phyloP scores from a whole-genome alignment of 2,329 filamentous ascomycete genomes.

The Sordariomycetes sp. region DNA sequence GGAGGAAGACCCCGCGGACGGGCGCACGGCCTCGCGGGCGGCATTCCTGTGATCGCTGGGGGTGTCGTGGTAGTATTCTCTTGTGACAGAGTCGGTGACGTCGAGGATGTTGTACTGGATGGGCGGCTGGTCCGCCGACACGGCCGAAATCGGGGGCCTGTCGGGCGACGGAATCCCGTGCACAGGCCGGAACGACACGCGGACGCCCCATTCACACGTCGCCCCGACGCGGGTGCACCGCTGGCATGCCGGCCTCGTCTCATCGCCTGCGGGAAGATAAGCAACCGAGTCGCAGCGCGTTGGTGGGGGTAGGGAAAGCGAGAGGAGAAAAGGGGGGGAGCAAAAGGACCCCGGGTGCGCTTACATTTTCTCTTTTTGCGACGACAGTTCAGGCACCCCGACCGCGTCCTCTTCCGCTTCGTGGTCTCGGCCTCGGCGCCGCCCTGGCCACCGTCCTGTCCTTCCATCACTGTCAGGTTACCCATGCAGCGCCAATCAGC shows the following conservation, averaged over 20 bases:
- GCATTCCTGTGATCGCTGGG: too few relatives aligned
- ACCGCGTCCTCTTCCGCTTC: constrained; percentile 21
- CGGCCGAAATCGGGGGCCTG: constrained; percentile 22
- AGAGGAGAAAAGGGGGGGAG: not conserved
- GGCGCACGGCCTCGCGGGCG: too few relatives aligned
- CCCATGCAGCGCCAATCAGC: too few relatives aligned
- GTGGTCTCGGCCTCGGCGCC: not conserved
- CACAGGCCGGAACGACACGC: constrained; percentile 23
- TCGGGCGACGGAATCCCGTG: constrained; percentile 21
- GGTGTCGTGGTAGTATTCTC: constrained; percentile 20
- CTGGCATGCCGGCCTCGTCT: constrained; percentile 21
- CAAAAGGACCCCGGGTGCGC: not conserved
- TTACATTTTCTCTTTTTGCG: constrained; percentile 25
- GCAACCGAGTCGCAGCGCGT: not conserved
- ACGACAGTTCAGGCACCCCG: constrained; percentile 25
- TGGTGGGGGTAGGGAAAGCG: not conserved
- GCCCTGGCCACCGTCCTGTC: too few relatives aligned
- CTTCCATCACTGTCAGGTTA: too few relatives aligned
- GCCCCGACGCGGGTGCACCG: constrained; percentile 20
- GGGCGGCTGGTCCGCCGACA: constrained; percentile 12
- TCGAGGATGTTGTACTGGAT: constrained; percentile 24
- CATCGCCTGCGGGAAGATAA: constrained; percentile 13
- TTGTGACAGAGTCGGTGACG: constrained; percentile 22
- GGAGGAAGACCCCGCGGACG: too few relatives aligned
- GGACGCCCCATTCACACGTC: constrained; percentile 24